Evolutionary conservation across 441 rosid species (phyloP).

Genomic region (Lepidium campestre): DNA sequence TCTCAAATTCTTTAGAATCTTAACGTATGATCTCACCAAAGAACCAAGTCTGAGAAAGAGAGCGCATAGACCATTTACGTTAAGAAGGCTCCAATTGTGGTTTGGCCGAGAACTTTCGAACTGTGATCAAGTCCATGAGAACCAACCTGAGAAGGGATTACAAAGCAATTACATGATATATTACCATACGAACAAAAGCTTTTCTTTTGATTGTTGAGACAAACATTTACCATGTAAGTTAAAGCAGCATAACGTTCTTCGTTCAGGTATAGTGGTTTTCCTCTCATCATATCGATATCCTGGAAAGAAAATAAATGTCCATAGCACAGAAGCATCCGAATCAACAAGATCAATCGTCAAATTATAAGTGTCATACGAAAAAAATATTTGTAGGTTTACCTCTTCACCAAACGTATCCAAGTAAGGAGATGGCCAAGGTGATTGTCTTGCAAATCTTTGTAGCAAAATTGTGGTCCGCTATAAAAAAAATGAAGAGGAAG

Average conservation of each 20-base stretch:
- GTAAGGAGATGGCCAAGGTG: slow-evolving; percentile 97
- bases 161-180: neutral
- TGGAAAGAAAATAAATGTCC: slow-evolving; percentile 26
- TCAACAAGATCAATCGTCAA: neutral
- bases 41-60: neutral
- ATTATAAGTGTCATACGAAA: neutral
- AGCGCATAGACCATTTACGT: slow-evolving; percentile 10
- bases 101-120: slow-evolving; percentile 73
- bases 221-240: slow-evolving; percentile 62
- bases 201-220: neutral
- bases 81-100: slow-evolving; percentile 50
- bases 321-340: neutral
- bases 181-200: slow-evolving; percentile 3
- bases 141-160: slow-evolving; percentile 53
- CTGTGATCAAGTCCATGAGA: slow-evolving; percentile 90
- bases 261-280: slow-evolving; percentile 87
- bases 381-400: slow-evolving; percentile 33
- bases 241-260: slow-evolving; percentile 95
- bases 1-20: neutral
- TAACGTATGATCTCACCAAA: neutral
- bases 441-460: slow-evolving; percentile 84
- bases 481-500: slow-evolving; percentile 3
- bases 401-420: slow-evolving; percentile 98
- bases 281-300: slow-evolving; percentile 77
- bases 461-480: slow-evolving; percentile 86